Evolutionary conservation across 2,329 filamentous ascomycete genomes (phyloP).

Genomic region (Fusarium tricinctum): DNA sequence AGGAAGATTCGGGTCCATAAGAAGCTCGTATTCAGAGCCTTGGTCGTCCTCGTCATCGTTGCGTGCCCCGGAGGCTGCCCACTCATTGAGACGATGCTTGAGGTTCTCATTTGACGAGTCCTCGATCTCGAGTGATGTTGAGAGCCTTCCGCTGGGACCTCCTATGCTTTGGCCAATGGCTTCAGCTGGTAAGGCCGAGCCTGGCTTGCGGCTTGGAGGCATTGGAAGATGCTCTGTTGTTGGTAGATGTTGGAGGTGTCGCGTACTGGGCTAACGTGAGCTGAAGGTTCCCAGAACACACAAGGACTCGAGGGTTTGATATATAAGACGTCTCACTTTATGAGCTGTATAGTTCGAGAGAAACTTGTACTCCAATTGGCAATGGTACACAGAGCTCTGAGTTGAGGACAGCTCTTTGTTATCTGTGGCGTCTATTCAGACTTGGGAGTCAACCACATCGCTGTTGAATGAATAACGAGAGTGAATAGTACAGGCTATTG

Average conservation of each 20-base stretch:
- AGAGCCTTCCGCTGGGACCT: constrained; percentile 48
- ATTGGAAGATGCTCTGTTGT: constrained; percentile 8
- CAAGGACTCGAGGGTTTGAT: not conserved
- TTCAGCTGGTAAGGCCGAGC: constrained; percentile 31
- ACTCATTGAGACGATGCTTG: constrained; percentile 56
- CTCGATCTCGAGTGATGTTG: constrained; percentile 48
- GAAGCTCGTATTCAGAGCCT: constrained; percentile 67
- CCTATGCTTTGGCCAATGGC: constrained; percentile 45
- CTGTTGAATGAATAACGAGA: not conserved
- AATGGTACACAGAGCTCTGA: not conserved
- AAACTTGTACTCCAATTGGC: not conserved
- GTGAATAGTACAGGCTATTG: not conserved
- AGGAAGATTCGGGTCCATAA: constrained; percentile 68
- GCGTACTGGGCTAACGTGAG: not conserved
- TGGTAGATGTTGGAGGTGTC: not conserved
- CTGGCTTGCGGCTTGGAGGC: constrained; percentile 16
- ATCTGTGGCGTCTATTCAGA: constrained; percentile 43
- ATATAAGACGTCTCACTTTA: not conserved
- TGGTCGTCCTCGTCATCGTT: constrained; percentile 62
- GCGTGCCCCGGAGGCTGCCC: constrained; percentile 57
- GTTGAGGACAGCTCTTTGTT: constrained; percentile 7
- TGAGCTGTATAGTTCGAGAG: not conserved
- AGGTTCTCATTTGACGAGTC: constrained; percentile 45
- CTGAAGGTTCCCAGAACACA: not conserved
- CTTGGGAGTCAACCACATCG: not conserved